phyloP scores from a whole-genome alignment of 1,284 basidiomycete species.

The Rhodotorula sp. region DNA sequence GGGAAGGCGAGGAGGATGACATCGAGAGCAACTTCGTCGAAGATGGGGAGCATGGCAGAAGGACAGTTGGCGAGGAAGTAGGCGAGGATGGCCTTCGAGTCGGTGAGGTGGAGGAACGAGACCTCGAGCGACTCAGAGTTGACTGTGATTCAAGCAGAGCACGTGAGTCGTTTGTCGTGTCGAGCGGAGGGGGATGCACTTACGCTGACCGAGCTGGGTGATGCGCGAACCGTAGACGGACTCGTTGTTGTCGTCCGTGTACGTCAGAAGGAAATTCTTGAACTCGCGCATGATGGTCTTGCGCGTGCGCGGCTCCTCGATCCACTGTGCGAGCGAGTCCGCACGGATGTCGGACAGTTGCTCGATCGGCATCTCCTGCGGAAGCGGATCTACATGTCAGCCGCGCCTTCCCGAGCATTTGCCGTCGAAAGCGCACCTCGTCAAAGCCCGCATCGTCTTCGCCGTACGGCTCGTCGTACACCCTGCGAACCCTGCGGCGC shows the following conservation, averaged over 20 bases:
- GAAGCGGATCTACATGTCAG: neutral
- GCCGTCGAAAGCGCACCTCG: slow-evolving; percentile 47
- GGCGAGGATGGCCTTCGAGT: slow-evolving; percentile 89
- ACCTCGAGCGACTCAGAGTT: slow-evolving; percentile 98
- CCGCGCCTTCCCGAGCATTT: neutral
- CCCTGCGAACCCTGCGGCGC: slow-evolving; percentile 50
- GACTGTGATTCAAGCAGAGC: slow-evolving; percentile 56
- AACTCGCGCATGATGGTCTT: slow-evolving; percentile 90
- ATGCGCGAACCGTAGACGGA: slow-evolving; percentile 96
- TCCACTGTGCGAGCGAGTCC: slow-evolving; percentile 95
- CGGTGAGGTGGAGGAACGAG: slow-evolving; percentile 86
- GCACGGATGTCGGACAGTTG: slow-evolving; percentile 97
- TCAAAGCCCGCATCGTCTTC: slow-evolving; percentile 61
- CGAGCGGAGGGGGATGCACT: slow-evolving; percentile 48
- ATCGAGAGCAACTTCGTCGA: slow-evolving; percentile 92
- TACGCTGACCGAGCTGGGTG: slow-evolving; percentile 85
- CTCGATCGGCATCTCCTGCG: slow-evolving; percentile 88
- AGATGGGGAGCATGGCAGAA: slow-evolving; percentile 85
- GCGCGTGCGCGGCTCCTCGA: slow-evolving; percentile 85
- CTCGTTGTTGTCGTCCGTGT: slow-evolving; percentile 83
- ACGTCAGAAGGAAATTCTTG: slow-evolving; percentile 92
- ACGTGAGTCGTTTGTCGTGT: neutral
- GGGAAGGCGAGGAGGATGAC: slow-evolving; percentile 96
- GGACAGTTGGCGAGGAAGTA: slow-evolving; percentile 97
- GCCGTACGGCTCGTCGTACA: slow-evolving; percentile 58